phyloP scores from a whole-genome alignment of 352 stramenopile genomes.

The Globisporangium nodosum region DNA sequence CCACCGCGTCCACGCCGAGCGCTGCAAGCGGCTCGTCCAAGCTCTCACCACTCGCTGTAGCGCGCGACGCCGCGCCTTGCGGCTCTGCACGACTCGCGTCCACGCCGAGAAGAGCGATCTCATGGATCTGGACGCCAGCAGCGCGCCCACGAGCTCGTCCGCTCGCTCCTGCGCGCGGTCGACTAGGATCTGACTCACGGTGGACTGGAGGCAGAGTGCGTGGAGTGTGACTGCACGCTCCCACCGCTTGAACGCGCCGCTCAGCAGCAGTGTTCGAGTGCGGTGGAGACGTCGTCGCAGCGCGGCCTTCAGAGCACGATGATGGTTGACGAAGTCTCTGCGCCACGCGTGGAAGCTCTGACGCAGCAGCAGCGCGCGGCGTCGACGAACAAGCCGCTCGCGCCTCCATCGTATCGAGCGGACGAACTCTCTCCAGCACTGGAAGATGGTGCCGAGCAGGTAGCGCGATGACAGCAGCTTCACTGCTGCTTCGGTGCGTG shows the following conservation, averaged over 20 bases:
- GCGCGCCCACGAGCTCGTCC: neutral
- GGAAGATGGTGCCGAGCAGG: neutral
- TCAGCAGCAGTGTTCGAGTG: neutral
- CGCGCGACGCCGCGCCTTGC: neutral
- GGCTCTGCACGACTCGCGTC: neutral
- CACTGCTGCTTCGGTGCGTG: neutral
- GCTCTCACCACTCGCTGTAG: neutral
- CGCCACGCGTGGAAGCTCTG: neutral
- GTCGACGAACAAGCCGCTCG: neutral
- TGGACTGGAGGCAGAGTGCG: constrained; percentile 3
- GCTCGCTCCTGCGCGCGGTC: constrained; percentile 5
- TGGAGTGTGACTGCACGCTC: constrained; percentile 1
- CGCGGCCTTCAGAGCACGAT: neutral
- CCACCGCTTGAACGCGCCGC: constrained; percentile 3
- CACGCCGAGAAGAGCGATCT: constrained; percentile 1
- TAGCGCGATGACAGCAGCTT: neutral
- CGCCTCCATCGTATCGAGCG: too few relatives aligned
- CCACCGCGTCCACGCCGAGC: constrained; percentile 7
- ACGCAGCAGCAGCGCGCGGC: neutral
- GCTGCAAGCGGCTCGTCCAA: neutral
- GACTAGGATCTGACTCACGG: constrained; percentile 9
- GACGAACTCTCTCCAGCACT: neutral
- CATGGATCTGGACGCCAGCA: neutral
- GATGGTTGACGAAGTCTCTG: neutral
- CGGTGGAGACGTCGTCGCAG: neutral